Percentiles rank a stretch among this genome's conserved stretches.
phyloP scores from a whole-genome alignment of 2,329 filamentous ascomycete species.

The Mycosphaerella arachidis region DNA sequence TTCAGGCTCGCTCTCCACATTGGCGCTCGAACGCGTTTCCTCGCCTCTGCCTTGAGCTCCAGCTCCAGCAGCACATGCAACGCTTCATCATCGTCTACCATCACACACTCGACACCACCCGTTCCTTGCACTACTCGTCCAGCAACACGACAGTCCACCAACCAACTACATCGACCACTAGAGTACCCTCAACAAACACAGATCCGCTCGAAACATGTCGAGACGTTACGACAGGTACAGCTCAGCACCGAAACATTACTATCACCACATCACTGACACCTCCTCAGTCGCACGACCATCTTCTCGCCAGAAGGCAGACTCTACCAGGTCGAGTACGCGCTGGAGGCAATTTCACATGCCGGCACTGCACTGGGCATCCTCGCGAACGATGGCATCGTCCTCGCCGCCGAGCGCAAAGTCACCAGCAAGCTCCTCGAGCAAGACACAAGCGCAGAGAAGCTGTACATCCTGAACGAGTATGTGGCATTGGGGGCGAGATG shows the following conservation, averaged over 20 bases:
- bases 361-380: constrained; percentile 95
- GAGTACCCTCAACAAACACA: background rate
- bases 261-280: constrained; percentile 6
- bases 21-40: background rate
- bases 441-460: constrained; percentile 99
- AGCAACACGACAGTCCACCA: background rate
- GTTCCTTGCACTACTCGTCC: background rate
- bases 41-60: constrained; percentile 8
- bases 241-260: constrained; percentile 1
- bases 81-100: background rate
- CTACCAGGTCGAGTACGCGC: constrained; percentile 98
- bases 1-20: background rate
- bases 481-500: constrained; percentile 30
- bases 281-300: constrained; percentile 68
- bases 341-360: constrained; percentile 97
- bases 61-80: constrained; percentile 2
- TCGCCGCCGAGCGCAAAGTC: constrained; percentile 96
- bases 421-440: constrained; percentile 99
- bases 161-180: background rate
- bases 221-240: constrained; percentile 32
- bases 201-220: constrained; percentile 25
- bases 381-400: constrained; percentile 95
- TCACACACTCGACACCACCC: constrained; percentile 1
- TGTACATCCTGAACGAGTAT: constrained; percentile 98
- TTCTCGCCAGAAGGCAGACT: constrained; percentile 98